Evolutionary conservation across 2,329 filamentous ascomycete genomes (phyloP).

Genomic region (Colletotrichum tamarilloi): DNA sequence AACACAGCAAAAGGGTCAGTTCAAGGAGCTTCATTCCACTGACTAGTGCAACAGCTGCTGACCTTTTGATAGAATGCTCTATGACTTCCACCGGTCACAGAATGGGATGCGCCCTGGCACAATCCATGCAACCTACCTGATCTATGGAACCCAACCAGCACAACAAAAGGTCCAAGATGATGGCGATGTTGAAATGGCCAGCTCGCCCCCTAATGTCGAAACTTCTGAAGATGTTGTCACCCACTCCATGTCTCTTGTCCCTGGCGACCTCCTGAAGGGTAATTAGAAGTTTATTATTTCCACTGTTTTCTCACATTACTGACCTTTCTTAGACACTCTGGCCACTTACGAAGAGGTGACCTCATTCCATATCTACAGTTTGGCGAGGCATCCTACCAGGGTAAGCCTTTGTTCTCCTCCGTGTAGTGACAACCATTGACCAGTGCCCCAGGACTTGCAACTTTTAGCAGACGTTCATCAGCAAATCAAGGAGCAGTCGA

Average conservation of each 20-base stretch:
- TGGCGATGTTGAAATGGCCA: constrained; percentile 77
- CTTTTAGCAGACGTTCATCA: constrained; percentile 76
- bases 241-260: constrained; percentile 73
- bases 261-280: constrained; percentile 80
- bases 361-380: constrained; percentile 88
- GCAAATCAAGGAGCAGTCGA: constrained; percentile 67
- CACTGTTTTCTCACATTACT: background rate
- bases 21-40: background rate
- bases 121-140: constrained; percentile 91
- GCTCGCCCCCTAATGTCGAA: constrained; percentile 70
- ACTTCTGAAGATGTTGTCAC: constrained; percentile 63
- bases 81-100: constrained; percentile 83
- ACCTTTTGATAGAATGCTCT: constrained; percentile 81
- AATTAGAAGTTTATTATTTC: constrained; percentile 34
- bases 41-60: constrained; percentile 15
- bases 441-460: constrained; percentile 66
- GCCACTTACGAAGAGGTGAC: constrained; percentile 77
- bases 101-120: constrained; percentile 79
- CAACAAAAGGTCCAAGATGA: constrained; percentile 55
- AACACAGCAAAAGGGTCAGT: constrained; percentile 89
- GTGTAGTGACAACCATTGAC: background rate
- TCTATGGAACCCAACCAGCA: constrained; percentile 75
- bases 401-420: constrained; percentile 47
- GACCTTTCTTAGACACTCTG: constrained; percentile 67
- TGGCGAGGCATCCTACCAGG: constrained; percentile 77